Evolutionary conservation across 1,139 yeast species (phyloP), one percentile per base, ranked within the genome.

Genomic region (Blastobotrys elegans): DNA sequence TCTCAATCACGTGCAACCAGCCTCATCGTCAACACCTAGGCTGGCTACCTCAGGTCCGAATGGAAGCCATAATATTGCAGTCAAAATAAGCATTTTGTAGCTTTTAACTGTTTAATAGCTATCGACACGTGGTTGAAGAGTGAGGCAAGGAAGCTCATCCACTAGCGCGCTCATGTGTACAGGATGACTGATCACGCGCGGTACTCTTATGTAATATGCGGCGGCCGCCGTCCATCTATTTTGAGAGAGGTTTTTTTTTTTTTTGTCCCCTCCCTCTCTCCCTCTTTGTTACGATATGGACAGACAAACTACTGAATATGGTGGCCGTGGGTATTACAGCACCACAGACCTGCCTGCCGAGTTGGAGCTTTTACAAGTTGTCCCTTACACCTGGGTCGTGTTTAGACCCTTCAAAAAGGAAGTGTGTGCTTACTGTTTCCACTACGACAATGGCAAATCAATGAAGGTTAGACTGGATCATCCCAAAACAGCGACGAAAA

Each of bases 241-340:
- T 30, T 30, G 14, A 30, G 17, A 18, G 16, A 34, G 37, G 7
- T 8, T 11, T 34, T 34, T 34, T 21, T 17, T 16, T 8, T 11
- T 13, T 36, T 22, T 4, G n/a, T 36, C 29, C 20, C 18, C 13
- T 24, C 30, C 20, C 20, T 13, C 18, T 24, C 18, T 29, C 18
- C 40, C 20, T 36, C 16, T 36, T 36, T 11, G 6, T 36, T 35
- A 33, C 14, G 13, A 34, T 10, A 40, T 40, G 37, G 51, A 53
- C 20, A 49, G 63, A 22, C 53, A 57, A 22, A 49, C 48, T 4
- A 64, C 68, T 2, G 31, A 53, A 17, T 62, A 63, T 50, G 70
- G 85, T 6, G 86, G 90, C 11, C 70, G 88, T 51, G 87, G 88
- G 1, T 81, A 84, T 53, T 81, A 79, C 61, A 74, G 82, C 14